Base-by-base conservation (phyloP, 805 yeast genomes). In the Sungouiozyma intestinalis region DNA sequence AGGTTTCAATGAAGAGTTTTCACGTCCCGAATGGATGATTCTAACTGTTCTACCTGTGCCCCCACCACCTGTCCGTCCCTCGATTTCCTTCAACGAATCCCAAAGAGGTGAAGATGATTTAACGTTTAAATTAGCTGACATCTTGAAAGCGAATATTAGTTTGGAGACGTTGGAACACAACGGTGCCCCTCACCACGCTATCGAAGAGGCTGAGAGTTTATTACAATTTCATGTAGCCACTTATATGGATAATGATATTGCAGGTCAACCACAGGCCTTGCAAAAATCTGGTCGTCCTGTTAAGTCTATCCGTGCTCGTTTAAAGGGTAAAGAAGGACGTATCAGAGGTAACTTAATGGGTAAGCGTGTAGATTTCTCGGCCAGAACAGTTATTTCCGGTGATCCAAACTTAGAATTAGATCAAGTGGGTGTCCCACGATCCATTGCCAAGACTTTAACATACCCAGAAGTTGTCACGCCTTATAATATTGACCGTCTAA, bases 31-130 rank as follows among this genome's bases (percentile, higher is more conserved):
- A 67, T 92, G 98, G 99, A 77, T 92, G 79, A 73, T 92, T 46
- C 76, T 92, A 51, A 87, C 97, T 2, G 97, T 92, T n/a, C 71
- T 92, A 55, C 98, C 99, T 1, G 98, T 92, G 16, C 99, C 99
- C 36, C 99, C 99, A 40, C 99, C 99, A 48, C 97, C 97, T 31
- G 99, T 92, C 29, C 81, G 99, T 64, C 99, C 99, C 9, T 85
- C 95, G 18, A 92, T 92, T 68, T 96, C 98, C 2, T 88, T 92
- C 57, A 92, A 92, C 52, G 98, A 92, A 61, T 85, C 97, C 9
- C 96, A 95, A 47, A 80, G 98, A 68, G 97, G 97, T 53, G 98
- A 92, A 65, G 99, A 92, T 76, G 99, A 92, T 73, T 81, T 92
- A 66, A 92, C 99, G 2, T 92, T 88, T 63, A 92, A 92, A 66